phyloP scores from a whole-genome alignment of 1,284 basidiomycete species.

The Blastosporella zonata region DNA sequence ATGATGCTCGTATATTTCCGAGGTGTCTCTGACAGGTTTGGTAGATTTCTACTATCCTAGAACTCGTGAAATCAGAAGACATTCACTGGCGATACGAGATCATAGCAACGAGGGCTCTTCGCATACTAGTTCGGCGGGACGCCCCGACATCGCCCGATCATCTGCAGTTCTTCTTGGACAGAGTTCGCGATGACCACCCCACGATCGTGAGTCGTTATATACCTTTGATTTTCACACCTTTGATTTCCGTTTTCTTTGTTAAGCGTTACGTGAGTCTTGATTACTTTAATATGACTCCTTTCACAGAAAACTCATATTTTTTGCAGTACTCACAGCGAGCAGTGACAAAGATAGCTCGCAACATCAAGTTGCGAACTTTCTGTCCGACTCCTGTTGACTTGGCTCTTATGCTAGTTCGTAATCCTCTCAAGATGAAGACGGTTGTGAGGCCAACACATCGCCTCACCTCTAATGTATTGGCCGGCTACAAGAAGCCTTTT shows the following conservation, averaged over 20 bases:
- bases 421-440: constrained; percentile 59
- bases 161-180: constrained; percentile 54
- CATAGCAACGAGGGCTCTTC: constrained; percentile 70
- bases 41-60: constrained; percentile 44
- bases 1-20: constrained; percentile 1
- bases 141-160: constrained; percentile 53
- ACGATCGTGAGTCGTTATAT: constrained; percentile 46
- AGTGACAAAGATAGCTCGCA: constrained; percentile 61
- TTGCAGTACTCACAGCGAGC: constrained; percentile 66
- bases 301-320: constrained; percentile 2
- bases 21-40: not conserved
- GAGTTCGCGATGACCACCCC: constrained; percentile 57
- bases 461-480: constrained; percentile 57
- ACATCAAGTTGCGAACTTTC: constrained; percentile 81
- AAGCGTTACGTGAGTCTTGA: constrained; percentile 59
- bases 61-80: constrained; percentile 50
- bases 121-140: constrained; percentile 76
- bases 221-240: not conserved
- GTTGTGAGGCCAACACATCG: constrained; percentile 49
- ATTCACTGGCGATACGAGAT: constrained; percentile 88
- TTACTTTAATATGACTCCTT: constrained; percentile 1
- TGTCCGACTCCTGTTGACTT: constrained; percentile 55
- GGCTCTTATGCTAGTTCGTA: constrained; percentile 47
- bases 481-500: constrained; percentile 44
- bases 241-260: constrained; percentile 8